Conservation (phyloP, 108 stramenopile species). For the Tribonema minus region DNA sequence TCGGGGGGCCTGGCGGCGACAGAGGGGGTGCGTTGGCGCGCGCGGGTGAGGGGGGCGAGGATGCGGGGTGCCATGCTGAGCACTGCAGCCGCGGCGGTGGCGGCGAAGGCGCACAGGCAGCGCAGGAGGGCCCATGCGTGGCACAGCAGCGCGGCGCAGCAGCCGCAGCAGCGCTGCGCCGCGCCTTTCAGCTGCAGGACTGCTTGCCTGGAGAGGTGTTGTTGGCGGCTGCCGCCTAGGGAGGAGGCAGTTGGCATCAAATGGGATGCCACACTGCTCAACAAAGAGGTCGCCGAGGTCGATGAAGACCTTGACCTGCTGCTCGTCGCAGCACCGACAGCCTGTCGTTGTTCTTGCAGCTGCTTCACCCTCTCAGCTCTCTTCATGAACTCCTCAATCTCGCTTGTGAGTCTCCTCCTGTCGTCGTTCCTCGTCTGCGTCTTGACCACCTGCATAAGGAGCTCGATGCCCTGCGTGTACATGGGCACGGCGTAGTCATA, state of each 20-base stretch:
- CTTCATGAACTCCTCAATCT: constrained; percentile 19
- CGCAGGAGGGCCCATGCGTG: no score
- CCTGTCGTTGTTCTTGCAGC: neutral
- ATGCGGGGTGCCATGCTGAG: no score
- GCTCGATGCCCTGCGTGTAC: constrained; percentile 15
- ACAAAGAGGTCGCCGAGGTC: neutral
- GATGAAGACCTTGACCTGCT: neutral
- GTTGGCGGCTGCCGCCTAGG: neutral
- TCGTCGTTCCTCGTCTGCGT: neutral
- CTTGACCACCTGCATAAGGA: constrained; percentile 9
- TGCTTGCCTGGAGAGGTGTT: neutral
- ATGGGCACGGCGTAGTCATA: neutral
- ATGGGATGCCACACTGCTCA: neutral
- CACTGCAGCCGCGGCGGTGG: no score
- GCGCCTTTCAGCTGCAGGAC: neutral
- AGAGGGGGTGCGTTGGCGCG: no score
- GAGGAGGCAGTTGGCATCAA: neutral
- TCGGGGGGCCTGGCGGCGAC: no score
- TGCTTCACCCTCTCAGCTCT: constrained; percentile 26
- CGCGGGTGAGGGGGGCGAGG: no score
- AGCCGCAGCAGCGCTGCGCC: no score
- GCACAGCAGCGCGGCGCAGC: no score
- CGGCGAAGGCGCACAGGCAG: no score
- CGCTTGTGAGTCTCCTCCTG: constrained; percentile 2
- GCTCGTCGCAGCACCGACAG: neutral